Base-by-base conservation (phyloP, 192 early-diverging fungal species). In the Coemansia sp. region DNA sequence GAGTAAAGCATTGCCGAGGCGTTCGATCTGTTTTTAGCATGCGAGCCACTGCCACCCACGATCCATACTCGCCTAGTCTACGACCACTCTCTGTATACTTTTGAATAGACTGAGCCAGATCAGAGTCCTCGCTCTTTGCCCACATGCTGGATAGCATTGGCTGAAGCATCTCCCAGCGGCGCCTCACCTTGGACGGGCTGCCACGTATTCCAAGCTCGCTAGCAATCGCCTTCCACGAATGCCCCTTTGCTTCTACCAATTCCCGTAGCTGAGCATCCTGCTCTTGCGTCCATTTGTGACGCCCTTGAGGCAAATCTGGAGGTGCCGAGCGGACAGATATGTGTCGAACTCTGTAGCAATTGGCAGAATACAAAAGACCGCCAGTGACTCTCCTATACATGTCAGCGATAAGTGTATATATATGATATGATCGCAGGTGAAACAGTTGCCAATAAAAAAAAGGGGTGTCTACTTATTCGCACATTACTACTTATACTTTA, bases 231-330 rank as follows among this genome's bases (percentile, higher is more conserved):
- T 55, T 70, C 73, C 76, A 78, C n/a, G 58, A 47, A 18, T 34
- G 24, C 4, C 76, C 73, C 36, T 65, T 65, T 58, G 66, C 47
- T 6, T 58, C 52, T 1, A 83, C 70, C 20, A 75, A 61, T 29
- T 66, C 34, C 10, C 31, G 6, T 27, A 83, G 62, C 5, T 5
- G 34, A 10, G 36, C 40, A 52, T 83, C 81, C n/a, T 69, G 62
- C n/a, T 83, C 81, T 34, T 52, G 60, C 24, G 81, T 75, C 81
- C 81, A 83, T 24, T 15, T 66, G 46, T 46, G 66, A 3, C 81
- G 73, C 41, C 61, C 61, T 24, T 6, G 36, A 13, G 61, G 18
- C 20, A 12, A 12, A 22, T 62, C 61, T 20, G 38, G 39, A 11
- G 20, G 61, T 8, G 61, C 39, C 27, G 39, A 24, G 39, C 5